Percentiles rank a stretch among this genome's conserved stretches.
Conservation (phyloP, 768 basidiomycete genomes). For the Suillus tomentosus region DNA sequence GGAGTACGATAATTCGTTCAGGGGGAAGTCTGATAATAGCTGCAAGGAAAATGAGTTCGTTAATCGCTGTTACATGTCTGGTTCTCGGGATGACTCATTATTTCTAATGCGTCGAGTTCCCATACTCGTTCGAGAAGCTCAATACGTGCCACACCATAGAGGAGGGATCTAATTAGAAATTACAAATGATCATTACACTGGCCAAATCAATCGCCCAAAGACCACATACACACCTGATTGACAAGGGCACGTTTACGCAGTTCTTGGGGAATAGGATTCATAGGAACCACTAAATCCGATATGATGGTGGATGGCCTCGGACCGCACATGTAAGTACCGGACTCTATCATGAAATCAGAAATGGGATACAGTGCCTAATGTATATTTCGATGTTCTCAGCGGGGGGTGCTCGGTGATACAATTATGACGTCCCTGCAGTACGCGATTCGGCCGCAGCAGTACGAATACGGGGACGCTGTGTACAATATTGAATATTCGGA, state of each 20-base stretch:
- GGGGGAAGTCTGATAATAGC: background rate
- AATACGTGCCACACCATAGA: background rate
- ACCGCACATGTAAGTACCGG: background rate
- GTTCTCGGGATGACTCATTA: background rate
- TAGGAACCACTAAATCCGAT: background rate
- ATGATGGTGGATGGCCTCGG: background rate
- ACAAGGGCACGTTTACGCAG: background rate
- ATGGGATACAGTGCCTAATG: background rate
- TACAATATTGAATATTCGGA: background rate
- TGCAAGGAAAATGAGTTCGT: background rate
- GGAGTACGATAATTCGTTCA: background rate
- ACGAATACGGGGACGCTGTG: background rate
- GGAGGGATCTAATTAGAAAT: background rate
- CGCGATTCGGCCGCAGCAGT: background rate
- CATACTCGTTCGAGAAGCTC: background rate
- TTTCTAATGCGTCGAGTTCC: background rate
- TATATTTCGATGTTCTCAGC: background rate
- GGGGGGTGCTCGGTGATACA: background rate
- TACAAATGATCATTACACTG: background rate
- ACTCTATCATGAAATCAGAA: background rate
- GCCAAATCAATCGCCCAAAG: background rate
- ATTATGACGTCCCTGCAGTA: background rate
- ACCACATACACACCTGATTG: background rate
- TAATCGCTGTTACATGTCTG: background rate
- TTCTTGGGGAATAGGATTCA: background rate